These are phyloP conservation scores for Rhodotorula babjevae DNA, from an alignment of 768 basidiomycete genomes.

Conservation along the genomic window DNA sequence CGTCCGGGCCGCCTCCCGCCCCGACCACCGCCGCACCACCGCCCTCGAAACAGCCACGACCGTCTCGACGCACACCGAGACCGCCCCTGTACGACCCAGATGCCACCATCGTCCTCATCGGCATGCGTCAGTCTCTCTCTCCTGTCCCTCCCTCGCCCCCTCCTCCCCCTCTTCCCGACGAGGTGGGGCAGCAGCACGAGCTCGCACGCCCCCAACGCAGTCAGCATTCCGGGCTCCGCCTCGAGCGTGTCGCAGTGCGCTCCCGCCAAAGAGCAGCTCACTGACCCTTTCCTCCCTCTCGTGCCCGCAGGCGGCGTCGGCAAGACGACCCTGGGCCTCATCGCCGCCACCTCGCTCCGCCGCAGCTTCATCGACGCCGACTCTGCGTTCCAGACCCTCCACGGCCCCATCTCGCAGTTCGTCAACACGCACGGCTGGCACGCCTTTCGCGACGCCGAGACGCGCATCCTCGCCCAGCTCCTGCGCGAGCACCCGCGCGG, in stretches of 20 bases:
- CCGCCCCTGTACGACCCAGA: conserved; percentile 36
- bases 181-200: not conserved
- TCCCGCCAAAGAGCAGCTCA: no score
- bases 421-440: conserved; percentile 64
- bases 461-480: conserved; percentile 62
- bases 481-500: conserved; percentile 56
- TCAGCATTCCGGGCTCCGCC: no score
- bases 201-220: no score
- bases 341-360: conserved; percentile 67
- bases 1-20: not conserved
- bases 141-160: no score
- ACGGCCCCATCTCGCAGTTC: conserved; percentile 57
- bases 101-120: conserved; percentile 63
- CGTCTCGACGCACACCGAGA: not conserved
- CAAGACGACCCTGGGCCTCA: conserved; percentile 77
- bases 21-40: no score
- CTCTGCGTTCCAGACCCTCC: conserved; percentile 57
- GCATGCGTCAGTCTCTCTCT: conserved; percentile 75
- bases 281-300: not conserved
- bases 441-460: conserved; percentile 76
- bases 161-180: not conserved
- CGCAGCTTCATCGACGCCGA: conserved; percentile 82
- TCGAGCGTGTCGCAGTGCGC: no score
- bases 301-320: conserved; percentile 50
- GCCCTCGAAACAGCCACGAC: no score